Conservation (phyloP, 2,329 filamentous ascomycete species). For the Gnomoniopsis smithogilvyi region DNA sequence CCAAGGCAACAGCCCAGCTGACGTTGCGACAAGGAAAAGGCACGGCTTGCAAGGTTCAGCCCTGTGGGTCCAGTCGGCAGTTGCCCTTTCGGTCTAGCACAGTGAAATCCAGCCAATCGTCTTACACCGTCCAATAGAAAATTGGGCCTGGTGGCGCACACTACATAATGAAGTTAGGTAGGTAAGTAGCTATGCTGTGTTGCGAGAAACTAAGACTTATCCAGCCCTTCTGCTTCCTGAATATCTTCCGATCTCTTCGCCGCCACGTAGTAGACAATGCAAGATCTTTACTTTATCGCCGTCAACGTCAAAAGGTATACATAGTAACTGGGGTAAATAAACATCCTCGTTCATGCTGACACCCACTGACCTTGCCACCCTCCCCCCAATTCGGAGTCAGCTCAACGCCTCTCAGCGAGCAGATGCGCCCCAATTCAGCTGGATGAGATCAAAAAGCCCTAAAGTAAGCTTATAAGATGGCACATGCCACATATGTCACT, state of each 20-base stretch:
- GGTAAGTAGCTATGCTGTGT: background rate
- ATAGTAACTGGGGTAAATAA: too few species aligned
- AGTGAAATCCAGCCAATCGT: background rate
- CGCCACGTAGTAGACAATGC: too few species aligned
- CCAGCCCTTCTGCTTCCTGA: too few species aligned
- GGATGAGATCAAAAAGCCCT: constrained; percentile 9
- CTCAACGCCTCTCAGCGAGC: background rate
- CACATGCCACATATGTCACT: background rate
- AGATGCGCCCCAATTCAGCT: background rate
- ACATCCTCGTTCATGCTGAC: background rate
- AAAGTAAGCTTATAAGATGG: constrained; percentile 10
- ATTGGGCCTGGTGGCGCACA: background rate
- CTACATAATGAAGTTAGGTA: too few species aligned
- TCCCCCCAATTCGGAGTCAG: background rate
- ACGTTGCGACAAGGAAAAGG: background rate
- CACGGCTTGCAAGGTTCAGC: background rate
- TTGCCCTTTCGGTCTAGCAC: background rate
- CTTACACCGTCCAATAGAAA: constrained; percentile 4
- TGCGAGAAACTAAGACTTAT: background rate
- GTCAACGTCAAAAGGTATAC: too few species aligned
- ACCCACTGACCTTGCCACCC: background rate
- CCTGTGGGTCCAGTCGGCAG: background rate
- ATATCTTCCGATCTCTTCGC: too few species aligned
- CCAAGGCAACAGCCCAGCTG: background rate
- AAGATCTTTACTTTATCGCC: too few species aligned